Conservation (phyloP, 192 early-diverging fungal genomes). For the Radiomyces spectabilis region DNA sequence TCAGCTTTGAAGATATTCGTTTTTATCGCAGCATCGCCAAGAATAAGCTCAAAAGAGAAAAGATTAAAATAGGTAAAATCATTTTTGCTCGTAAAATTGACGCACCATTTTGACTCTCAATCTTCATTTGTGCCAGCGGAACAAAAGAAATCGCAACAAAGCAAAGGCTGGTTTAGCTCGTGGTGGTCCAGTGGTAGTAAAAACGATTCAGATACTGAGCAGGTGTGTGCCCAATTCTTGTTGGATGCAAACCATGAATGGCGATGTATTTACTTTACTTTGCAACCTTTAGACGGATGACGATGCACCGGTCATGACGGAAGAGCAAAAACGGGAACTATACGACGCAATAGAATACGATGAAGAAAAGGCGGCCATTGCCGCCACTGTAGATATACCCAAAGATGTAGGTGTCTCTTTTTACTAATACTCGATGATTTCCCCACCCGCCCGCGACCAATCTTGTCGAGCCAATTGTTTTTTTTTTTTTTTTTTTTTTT, state of each 20-base stretch:
- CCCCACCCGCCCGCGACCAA: no score
- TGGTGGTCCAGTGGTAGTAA: conserved; percentile 20
- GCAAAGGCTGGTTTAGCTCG: conserved; percentile 31
- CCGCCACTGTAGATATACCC: conserved; percentile 45
- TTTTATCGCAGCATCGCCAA: conserved; percentile 63
- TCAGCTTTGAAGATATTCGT: conserved; percentile 74
- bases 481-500: conserved; percentile 23
- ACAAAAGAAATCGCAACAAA: conserved; percentile 29
- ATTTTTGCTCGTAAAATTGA: background rate
- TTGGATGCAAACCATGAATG: no score
- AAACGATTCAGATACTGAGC: no score
- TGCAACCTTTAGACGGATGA: conserved; percentile 3
- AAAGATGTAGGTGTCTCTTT: conserved; percentile 50
- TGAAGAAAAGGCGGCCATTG: conserved; percentile 50
- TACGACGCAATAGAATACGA: conserved; percentile 80
- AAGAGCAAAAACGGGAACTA: conserved; percentile 70
- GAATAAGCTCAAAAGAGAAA: conserved; percentile 52
- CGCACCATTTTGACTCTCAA: background rate
- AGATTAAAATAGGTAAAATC: conserved; percentile 32
- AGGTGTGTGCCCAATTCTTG: no score
- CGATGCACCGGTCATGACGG: conserved; percentile 35
- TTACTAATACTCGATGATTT: no score
- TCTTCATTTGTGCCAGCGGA: conserved; percentile 2
- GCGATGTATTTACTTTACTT: no score
- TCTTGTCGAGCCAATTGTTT: no score